A percentile compares a stretch with the other conserved stretches of the same genome.
Evolutionary conservation across 768 basidiomycete genomes (phyloP).

Genomic region (Tulasnella sp.): DNA sequence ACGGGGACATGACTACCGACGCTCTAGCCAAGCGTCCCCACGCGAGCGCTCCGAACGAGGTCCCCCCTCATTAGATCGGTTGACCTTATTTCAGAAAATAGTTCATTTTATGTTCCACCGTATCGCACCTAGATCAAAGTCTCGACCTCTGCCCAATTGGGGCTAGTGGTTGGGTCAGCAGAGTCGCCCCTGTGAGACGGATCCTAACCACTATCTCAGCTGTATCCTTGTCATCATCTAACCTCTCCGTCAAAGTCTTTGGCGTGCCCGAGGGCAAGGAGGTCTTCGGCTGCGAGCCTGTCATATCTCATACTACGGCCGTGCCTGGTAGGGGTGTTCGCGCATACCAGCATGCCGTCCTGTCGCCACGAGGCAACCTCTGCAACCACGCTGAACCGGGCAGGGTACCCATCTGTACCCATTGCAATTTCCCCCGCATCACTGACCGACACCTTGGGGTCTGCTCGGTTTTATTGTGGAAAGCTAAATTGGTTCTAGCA

Average conservation of each 20-base stretch:
- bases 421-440: slow-evolving; percentile 2
- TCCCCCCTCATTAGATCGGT: not conserved
- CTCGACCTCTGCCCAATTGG: not conserved
- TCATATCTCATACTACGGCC: not conserved
- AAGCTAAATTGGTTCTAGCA: not conserved
- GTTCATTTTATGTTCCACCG: not conserved
- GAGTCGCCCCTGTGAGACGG: not conserved
- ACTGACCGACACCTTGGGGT: not conserved
- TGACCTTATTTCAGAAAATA: not conserved
- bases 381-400: not conserved
- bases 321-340: not conserved
- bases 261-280: not conserved
- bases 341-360: not conserved
- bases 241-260: not conserved
- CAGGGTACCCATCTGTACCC: not conserved
- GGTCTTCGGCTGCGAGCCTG: not conserved
- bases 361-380: not conserved
- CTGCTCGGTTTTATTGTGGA: not conserved
- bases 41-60: not conserved
- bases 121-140: not conserved
- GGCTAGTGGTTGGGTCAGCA: not conserved
- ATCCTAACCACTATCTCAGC: not conserved
- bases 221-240: not conserved
- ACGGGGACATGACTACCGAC: not conserved
- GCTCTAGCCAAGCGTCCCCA: not conserved